Evolutionary conservation across 805 yeast species (phyloP).

Genomic region (Monosporozyma solicola): DNA sequence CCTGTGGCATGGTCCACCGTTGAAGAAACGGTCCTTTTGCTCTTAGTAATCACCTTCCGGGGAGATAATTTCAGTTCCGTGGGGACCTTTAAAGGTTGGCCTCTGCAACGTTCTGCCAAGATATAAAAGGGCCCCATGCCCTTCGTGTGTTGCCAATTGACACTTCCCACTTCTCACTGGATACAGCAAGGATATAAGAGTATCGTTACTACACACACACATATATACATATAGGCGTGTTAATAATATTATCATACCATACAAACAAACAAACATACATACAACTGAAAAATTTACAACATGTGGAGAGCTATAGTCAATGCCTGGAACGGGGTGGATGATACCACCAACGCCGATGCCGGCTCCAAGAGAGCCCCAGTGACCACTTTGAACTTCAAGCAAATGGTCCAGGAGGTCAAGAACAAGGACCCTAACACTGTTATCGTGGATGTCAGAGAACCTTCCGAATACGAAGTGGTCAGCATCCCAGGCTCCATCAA

Average conservation of each 20-base stretch:
- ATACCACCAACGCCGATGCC: not conserved
- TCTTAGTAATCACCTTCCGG: too few species aligned
- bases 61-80: too few species aligned
- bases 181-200: too few species aligned
- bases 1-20: not conserved
- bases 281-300: not conserved
- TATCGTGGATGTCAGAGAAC: slow-evolving; percentile 81
- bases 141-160: too few species aligned
- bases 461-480: slow-evolving; percentile 59
- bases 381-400: slow-evolving; percentile 39
- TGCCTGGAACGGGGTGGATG: slow-evolving; percentile 24
- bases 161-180: too few species aligned
- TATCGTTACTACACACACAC: too few species aligned
- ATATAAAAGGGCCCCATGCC: too few species aligned
- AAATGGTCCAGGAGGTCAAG: slow-evolving; percentile 38
- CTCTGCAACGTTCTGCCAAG: too few species aligned
- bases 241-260: not conserved
- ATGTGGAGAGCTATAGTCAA: slow-evolving; percentile 21
- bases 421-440: slow-evolving; percentile 38
- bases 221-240: not conserved
- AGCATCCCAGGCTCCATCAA: slow-evolving; percentile 76
- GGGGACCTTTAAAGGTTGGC: too few species aligned
- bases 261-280: not conserved
- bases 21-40: too few species aligned
- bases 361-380: slow-evolving; percentile 1